Evolutionary conservation across 352 stramenopile genomes (phyloP), one percentile per base, ranked within the genome.

Genomic region (Phytophthora pini): DNA sequence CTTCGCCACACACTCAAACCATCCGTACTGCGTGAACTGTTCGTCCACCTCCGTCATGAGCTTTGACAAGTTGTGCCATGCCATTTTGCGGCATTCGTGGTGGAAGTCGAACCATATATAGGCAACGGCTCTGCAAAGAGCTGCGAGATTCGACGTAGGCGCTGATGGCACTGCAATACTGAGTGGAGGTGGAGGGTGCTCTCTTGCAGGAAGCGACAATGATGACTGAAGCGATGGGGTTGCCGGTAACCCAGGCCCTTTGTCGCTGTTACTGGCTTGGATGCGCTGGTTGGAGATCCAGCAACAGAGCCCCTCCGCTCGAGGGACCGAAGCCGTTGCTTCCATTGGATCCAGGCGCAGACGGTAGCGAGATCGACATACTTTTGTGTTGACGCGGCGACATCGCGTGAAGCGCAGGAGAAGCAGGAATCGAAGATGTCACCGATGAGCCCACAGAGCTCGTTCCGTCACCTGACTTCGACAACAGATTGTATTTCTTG

Each of bases 41-140:
- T 94, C 87, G 61, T 93, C 82, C 31, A 98, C 76, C 62, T 93
- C 62, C 10, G 86, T 74, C 60, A 98, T 80, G 17, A 99, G 77
- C 67, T 97, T 95, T 38, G 73, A 76, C 22, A 99, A 70, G 53
- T 97, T 97, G 49, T 92, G 76, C 84, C 93, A 99, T 72, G 92
- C 77, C 78, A 98, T 98, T 41, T 95, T 87, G 60, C 90, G 94
- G 60, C 95, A 98, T 73, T 99, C 95, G 44, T 97, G 86, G 79
- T 99, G 97, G 70, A 99, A 99, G 65, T 99, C 97, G 69, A 98
- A 99, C 97, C 97, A 99, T 17, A 98, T 79, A 53, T 78, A 80
- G 17, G 78, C 78, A 48, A 89, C 62, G 32, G 68, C 36, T 77
- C 85, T 27, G 80, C 80, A 64, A 91, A 70, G 32, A 91, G 80